Evolutionary conservation across 2,329 filamentous ascomycete species (phyloP), one percentile per base, ranked within the genome.

Genomic region (Thermothelomyces thermophilus): DNA sequence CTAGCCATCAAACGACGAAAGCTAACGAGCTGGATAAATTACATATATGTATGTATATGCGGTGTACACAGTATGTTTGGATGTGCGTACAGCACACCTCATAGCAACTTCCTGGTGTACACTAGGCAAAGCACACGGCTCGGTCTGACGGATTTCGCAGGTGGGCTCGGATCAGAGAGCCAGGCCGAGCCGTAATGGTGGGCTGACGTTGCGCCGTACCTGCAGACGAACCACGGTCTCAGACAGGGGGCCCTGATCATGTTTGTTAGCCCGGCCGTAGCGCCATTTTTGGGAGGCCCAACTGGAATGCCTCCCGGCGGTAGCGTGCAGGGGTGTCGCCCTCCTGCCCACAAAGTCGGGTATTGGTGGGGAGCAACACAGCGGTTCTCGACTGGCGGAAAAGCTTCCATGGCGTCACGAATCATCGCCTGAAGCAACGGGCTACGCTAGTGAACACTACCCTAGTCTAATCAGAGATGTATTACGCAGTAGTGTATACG

Each of bases 291-390:
- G 34, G 41, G 26, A 40, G 13, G 46, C 41, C 56, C 57, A 60
- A 61, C 58, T 55, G 57, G 56, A 61, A 58, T 47, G 44, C 46
- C 47, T 57, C 52, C 56, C 55, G 59, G 54, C 22, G 46, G 40
- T 47, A 44, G 46, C 51, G 45, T 54, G 53, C 56, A 56, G 53
- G 55, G 54, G 41, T 52, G n/a, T 13, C 20, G 43, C 17, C n/a
- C 47, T 45, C 48, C 6, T 49, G 46, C 16, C 54, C 54, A 45
- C 48, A 50, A 41, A 45, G 37, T 46, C 54, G 51, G 58, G 31
- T 47, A 42, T 48, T 44, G 51, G 53, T 46, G 47, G 50, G 48
- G 50, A 26, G 14, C 16, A 35, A 35, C 16, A 35, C 37, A 19
- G 17, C 16, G 37, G 42, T 37, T 51, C 44, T 53, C 45, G 48